Evolutionary conservation across 163 green algal species (phyloP).

Genomic region (Chloromonas sp.): DNA sequence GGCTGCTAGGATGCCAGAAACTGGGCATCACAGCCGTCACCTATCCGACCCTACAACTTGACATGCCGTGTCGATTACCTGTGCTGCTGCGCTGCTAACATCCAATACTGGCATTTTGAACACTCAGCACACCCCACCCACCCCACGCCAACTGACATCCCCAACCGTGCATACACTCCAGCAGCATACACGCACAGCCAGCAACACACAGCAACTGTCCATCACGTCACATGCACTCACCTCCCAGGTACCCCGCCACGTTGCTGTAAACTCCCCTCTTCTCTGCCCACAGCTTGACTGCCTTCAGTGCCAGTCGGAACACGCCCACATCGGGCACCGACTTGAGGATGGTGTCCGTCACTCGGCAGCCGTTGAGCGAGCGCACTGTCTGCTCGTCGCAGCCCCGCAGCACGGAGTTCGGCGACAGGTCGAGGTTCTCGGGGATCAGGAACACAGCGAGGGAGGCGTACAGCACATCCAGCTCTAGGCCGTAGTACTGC

Average conservation of each 20-base stretch:
- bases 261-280: constrained; percentile 70
- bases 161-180: no score
- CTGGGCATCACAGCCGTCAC: no score
- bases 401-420: constrained; percentile 67
- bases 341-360: constrained; percentile 77
- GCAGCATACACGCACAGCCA: no score
- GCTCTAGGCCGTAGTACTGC: constrained; percentile 83
- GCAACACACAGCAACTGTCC: no score
- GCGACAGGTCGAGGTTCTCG: constrained; percentile 79
- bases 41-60: no score
- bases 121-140: no score
- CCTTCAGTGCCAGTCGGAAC: constrained; percentile 60
- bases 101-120: no score
- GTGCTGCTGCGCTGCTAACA: no score
- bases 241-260: constrained; percentile 49
- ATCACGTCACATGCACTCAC: no score
- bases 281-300: constrained; percentile 92
- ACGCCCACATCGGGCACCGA: constrained; percentile 34
- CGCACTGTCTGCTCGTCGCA: constrained; percentile 42
- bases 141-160: no score
- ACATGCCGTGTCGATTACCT: no score
- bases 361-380: constrained; percentile 89
- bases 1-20: no score
- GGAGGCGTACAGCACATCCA: constrained; percentile 93
- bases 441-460: constrained; percentile 62